These are phyloP conservation scores for Paraphaeosphaeria sporulosa DNA, from an alignment of 2,329 filamentous ascomycete genomes.

Conservation along the genomic window DNA sequence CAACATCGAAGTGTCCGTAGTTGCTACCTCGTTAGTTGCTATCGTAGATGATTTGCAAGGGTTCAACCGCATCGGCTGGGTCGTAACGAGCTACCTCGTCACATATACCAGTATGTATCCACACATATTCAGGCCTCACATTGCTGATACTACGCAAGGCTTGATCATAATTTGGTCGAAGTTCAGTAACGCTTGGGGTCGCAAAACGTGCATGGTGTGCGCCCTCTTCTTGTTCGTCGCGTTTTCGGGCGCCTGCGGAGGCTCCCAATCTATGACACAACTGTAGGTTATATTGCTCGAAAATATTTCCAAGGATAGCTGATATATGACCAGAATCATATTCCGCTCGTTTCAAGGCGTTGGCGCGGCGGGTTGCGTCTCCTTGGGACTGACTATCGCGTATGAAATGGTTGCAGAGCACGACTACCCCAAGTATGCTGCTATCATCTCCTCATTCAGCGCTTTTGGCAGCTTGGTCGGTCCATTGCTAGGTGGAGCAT, in stretches of 20 bases:
- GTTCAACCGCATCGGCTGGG: conserved; percentile 42
- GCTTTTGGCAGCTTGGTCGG: neutral
- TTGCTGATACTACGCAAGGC: neutral
- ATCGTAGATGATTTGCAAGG: conserved; percentile 41
- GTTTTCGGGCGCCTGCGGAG: conserved; percentile 26
- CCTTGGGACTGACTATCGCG: neutral
- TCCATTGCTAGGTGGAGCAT: conserved; percentile 2
- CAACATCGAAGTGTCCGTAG: conserved; percentile 46
- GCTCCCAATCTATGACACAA: conserved; percentile 38
- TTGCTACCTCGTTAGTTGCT: conserved; percentile 43
- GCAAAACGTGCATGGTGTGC: neutral
- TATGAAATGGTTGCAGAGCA: conserved; percentile 9
- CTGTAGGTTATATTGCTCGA: conserved; percentile 15
- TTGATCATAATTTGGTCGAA: neutral
- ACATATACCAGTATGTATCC: conserved; percentile 38
- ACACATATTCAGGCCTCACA: neutral
- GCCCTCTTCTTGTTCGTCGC: neutral
- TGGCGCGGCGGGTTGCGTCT: neutral
- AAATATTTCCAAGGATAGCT: neutral
- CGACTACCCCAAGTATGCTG: conserved; percentile 3
- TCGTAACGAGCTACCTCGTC: conserved; percentile 42
- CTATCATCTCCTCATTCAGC: neutral
- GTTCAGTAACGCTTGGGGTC: neutral
- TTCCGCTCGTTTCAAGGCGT: conserved; percentile 11
- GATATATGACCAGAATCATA: conserved; percentile 19